Conservation (phyloP, 345 rosid species). For the Reutealis trisperma region DNA sequence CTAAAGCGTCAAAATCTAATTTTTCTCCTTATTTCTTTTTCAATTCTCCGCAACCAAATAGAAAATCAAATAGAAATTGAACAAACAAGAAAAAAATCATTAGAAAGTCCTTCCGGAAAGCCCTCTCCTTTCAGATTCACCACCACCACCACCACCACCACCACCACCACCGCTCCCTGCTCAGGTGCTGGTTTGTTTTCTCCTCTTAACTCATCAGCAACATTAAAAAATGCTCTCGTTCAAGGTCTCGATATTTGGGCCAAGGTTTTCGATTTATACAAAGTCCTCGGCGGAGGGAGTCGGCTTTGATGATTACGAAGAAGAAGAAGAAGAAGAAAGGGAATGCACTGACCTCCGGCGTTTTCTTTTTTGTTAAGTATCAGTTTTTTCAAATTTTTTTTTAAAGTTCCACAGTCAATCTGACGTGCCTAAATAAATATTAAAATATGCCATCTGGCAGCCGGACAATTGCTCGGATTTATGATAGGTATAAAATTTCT, state of each 20-base stretch:
- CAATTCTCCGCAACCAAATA: slow-evolving; percentile 25
- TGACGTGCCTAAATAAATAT: no score
- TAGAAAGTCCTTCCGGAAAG: slow-evolving; percentile 76
- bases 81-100: slow-evolving; percentile 6
- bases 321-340: no score
- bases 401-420: no score
- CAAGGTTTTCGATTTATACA: slow-evolving; percentile 73
- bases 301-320: slow-evolving; percentile 6
- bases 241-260: slow-evolving; percentile 42
- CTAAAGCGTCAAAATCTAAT: neutral
- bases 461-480: no score
- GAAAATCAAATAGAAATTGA: no score
- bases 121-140: slow-evolving; percentile 17
- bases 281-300: slow-evolving; percentile 54
- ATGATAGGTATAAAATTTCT: no score
- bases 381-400: no score
- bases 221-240: slow-evolving; percentile 77
- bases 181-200: slow-evolving; percentile 7
- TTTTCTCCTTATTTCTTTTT: neutral
- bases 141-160: no score
- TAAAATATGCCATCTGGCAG: no score
- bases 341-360: no score
- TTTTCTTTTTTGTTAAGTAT: no score
- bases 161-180: neutral
- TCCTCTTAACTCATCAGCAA: slow-evolving; percentile 42